Percentiles rank a stretch among this genome's conserved stretches.
Conservation (phyloP, 1,284 basidiomycete species). For the Heliocybe sulcata region DNA sequence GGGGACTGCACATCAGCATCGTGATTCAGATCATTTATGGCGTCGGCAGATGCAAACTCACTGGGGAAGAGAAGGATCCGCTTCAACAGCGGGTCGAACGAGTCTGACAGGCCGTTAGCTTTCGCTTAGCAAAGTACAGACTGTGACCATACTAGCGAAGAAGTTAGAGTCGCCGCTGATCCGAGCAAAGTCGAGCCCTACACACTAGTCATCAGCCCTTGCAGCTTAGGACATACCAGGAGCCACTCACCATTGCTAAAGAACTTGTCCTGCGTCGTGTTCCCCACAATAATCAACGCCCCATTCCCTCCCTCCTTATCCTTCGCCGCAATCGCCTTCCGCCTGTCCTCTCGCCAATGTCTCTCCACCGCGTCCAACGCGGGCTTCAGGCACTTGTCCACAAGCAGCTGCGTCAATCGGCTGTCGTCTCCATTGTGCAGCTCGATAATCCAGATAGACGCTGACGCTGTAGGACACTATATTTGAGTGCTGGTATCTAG, state of each 20-base stretch:
- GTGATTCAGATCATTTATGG: not conserved
- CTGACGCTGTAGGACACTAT: slow-evolving; percentile 36
- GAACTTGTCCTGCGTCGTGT: slow-evolving; percentile 74
- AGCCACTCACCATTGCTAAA: slow-evolving; percentile 71
- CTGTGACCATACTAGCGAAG: slow-evolving; percentile 56
- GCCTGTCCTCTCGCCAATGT: slow-evolving; percentile 63
- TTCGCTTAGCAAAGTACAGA: not conserved
- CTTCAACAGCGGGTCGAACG: slow-evolving; percentile 39
- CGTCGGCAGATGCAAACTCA: slow-evolving; percentile 23
- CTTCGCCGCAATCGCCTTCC: slow-evolving; percentile 29
- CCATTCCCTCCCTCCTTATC: slow-evolving; percentile 49
- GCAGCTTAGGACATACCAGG: slow-evolving; percentile 6
- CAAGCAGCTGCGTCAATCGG: slow-evolving; percentile 54
- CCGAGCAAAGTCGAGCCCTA: slow-evolving; percentile 69
- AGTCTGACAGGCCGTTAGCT: slow-evolving; percentile 26
- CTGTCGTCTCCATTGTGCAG: slow-evolving; percentile 74
- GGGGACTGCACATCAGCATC: slow-evolving; percentile 41
- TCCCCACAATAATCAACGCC: slow-evolving; percentile 73
- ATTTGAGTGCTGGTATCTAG: too few species aligned
- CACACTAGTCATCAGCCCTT: slow-evolving; percentile 6
- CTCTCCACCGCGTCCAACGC: slow-evolving; percentile 75
- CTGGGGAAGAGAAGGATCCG: slow-evolving; percentile 60
- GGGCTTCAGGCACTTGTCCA: slow-evolving; percentile 59
- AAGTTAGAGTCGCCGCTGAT: slow-evolving; percentile 62
- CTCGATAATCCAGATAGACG: slow-evolving; percentile 66